Evolutionary conservation across 2,329 filamentous ascomycete species (phyloP), one percentile per base, ranked within the genome.

Genomic region (Dothidotthia symphoricarpi): DNA sequence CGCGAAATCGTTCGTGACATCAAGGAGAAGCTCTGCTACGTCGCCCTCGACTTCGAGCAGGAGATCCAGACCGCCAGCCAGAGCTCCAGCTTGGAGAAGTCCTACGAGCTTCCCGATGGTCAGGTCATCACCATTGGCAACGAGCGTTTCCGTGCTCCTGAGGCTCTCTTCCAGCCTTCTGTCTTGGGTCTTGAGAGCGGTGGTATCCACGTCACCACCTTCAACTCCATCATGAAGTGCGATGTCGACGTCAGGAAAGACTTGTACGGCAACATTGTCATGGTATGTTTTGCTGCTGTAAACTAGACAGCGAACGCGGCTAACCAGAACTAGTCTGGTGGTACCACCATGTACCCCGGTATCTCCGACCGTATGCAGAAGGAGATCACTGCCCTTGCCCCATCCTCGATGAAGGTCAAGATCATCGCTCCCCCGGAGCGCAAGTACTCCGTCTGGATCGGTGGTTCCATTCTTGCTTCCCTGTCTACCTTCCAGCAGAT

Each of bases 221-320:
- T 96, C 88, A 97, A 97, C 86, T 97, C 93, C 68, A 96, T 98
- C 85, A 97, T 97, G 89, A 98, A 98, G 87, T 97, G 93, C 76
- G 93, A 98, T 76, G 90, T 98, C 75, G 93, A 98, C 75, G 93
- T 98, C 76, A 88, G 93, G 81, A 97, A 97, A 85, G 93, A 97
- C 75, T 85, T 98, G 61, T 98, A 98, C 77, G 90, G 90, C 75
- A 98, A 98, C 86, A 97, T 98, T 71, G 93, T 98, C 80, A 97
- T 97, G 93, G 90, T 96, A 85, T 60, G 88, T 78, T 53, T 9
- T 26, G 8, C 19, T 14, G 24, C 12, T 16, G 4, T 6, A n/a
- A 14, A 24, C 2, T 8, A 24, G 12, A 10, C 16, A n/a, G 11
- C 41, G 10, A 38, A 16, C 36, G 36, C 39, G 31, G 61, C 69